Conservation (phyloP, 2,329 filamentous ascomycete species). For the Arthrobotrys pseudoclavata region DNA sequence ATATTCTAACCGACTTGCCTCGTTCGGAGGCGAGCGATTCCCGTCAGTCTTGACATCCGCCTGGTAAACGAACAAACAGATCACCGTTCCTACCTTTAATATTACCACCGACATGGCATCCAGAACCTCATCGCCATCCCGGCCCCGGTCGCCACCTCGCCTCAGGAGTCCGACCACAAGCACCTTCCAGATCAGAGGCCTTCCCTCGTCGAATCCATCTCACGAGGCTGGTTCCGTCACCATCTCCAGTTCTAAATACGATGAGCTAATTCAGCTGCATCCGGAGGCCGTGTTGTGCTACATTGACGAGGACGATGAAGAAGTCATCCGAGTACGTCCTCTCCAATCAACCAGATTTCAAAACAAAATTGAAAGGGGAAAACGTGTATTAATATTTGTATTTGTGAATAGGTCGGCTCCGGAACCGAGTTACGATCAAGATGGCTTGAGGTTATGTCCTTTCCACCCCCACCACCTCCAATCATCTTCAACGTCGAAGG, state of each 20-base stretch:
- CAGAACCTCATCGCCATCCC: slow-evolving; percentile 47
- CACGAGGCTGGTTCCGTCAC: slow-evolving; percentile 54
- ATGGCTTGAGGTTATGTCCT: slow-evolving; percentile 55
- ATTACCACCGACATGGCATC: slow-evolving; percentile 26
- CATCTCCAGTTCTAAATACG: slow-evolving; percentile 60
- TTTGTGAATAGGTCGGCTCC: slow-evolving; percentile 61
- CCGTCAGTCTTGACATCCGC: background rate
- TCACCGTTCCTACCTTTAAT: background rate
- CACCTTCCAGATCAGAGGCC: slow-evolving; percentile 57
- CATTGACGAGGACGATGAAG: slow-evolving; percentile 63
- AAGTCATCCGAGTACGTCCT: slow-evolving; percentile 62
- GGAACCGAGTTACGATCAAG: slow-evolving; percentile 60
- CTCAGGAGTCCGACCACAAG: slow-evolving; percentile 54
- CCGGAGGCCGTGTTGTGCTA: slow-evolving; percentile 63
- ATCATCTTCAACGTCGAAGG: slow-evolving; percentile 58
- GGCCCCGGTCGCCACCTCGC: slow-evolving; percentile 54
- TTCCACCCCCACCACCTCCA: slow-evolving; percentile 56
- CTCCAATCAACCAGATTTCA: background rate
- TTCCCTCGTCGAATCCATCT: slow-evolving; percentile 34
- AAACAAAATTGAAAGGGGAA: too few relatives aligned
- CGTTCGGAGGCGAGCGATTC: slow-evolving; percentile 14
- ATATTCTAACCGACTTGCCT: slow-evolving; percentile 15
- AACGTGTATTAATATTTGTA: background rate
- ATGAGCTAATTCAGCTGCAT: slow-evolving; percentile 61
- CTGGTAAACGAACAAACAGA: background rate